These are phyloP conservation scores for Graphiopsis chlorocephala DNA, from an alignment of 2,329 filamentous ascomycete species.

Conservation along the genomic window DNA sequence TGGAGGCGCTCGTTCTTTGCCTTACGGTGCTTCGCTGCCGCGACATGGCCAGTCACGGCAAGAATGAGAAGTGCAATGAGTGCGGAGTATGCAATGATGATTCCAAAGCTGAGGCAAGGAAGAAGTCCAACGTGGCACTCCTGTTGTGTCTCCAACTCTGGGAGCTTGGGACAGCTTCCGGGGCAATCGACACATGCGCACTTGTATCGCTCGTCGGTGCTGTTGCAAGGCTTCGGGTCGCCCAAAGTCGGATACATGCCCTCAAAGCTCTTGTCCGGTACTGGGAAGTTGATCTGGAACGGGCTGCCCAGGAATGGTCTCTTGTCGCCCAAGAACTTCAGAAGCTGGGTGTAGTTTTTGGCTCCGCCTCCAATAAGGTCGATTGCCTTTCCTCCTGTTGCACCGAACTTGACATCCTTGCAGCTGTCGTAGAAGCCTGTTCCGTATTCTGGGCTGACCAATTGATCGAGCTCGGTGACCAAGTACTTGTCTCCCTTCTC, in stretches of 20 bases:
- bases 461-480: slow-evolving; percentile 88
- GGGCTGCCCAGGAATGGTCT: slow-evolving; percentile 82
- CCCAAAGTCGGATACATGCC: slow-evolving; percentile 72
- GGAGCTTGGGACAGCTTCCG: slow-evolving; percentile 77
- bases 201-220: slow-evolving; percentile 77
- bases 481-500: slow-evolving; percentile 59
- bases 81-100: slow-evolving; percentile 80
- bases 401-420: slow-evolving; percentile 97
- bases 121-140: slow-evolving; percentile 80
- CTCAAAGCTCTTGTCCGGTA: slow-evolving; percentile 60
- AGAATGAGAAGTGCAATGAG: slow-evolving; percentile 66
- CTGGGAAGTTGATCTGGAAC: slow-evolving; percentile 94
- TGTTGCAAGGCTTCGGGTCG: slow-evolving; percentile 82
- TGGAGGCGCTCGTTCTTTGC: slow-evolving; percentile 79
- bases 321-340: slow-evolving; percentile 92
- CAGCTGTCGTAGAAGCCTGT: slow-evolving; percentile 92
- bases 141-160: slow-evolving; percentile 66
- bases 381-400: slow-evolving; percentile 90
- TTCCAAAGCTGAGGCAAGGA: slow-evolving; percentile 91
- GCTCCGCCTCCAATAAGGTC: slow-evolving; percentile 93
- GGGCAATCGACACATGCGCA: slow-evolving; percentile 95
- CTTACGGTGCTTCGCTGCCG: slow-evolving; percentile 69
- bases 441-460: slow-evolving; percentile 81
- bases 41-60: slow-evolving; percentile 69
- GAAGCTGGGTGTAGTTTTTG: slow-evolving; percentile 79